Evolutionary conservation across 2,329 filamentous ascomycete genomes (phyloP).

Genomic region (Diaporthe sp.): DNA sequence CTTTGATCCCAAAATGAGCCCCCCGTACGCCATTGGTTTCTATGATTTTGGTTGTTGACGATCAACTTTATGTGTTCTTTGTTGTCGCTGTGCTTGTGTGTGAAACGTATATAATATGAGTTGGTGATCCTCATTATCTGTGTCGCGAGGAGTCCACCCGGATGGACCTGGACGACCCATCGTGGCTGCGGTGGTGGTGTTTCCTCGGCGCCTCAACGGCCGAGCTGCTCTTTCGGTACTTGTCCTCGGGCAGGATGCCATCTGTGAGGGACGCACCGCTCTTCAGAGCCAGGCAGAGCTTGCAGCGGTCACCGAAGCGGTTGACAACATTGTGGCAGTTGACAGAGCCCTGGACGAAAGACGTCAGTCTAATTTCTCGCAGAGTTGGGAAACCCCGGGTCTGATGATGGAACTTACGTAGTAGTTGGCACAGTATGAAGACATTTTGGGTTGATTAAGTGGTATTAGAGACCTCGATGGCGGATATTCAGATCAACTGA

Average conservation of each 20-base stretch:
- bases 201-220: constrained; percentile 36
- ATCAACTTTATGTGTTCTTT: constrained; percentile 5
- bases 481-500: constrained; percentile 11
- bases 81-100: constrained; percentile 11
- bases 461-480: not conserved
- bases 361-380: not conserved
- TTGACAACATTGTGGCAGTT: constrained; percentile 54
- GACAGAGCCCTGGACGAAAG: constrained; percentile 49
- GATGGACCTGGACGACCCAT: constrained; percentile 31
- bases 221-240: constrained; percentile 30
- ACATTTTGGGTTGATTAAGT: constrained; percentile 43
- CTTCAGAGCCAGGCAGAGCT: constrained; percentile 51
- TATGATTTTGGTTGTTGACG: constrained; percentile 23
- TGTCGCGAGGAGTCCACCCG: constrained; percentile 38
- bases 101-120: not conserved
- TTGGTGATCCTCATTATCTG: constrained; percentile 1
- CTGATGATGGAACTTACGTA: constrained; percentile 48
- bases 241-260: constrained; percentile 47
- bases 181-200: constrained; percentile 38
- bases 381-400: rapidly evolving
- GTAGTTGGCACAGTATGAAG: constrained; percentile 56
- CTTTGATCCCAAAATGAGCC: constrained; percentile 11
- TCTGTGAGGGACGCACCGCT: constrained; percentile 48
- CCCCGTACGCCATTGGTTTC: constrained; percentile 24
- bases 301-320: constrained; percentile 55